These are phyloP conservation scores for Deakozyma indianensis DNA, from an alignment of 805 yeast species.

Conservation along the genomic window DNA sequence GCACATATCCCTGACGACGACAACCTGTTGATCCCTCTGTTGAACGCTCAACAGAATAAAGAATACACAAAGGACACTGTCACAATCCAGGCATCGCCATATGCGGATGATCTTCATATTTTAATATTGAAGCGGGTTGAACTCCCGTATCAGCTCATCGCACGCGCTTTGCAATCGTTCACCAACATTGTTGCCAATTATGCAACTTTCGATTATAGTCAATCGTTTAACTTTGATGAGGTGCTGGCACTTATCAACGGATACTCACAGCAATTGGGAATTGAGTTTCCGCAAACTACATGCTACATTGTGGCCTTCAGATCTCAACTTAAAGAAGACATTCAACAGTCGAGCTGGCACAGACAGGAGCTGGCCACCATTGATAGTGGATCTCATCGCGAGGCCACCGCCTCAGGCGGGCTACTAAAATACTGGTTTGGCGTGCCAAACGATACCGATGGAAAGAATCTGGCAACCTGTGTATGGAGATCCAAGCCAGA, in stretches of 20 bases:
- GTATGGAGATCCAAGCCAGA: slow-evolving; percentile 22
- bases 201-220: slow-evolving; percentile 16
- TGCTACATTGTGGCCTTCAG: slow-evolving; percentile 25
- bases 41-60: background rate
- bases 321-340: slow-evolving; percentile 19
- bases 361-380: slow-evolving; percentile 18
- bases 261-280: background rate
- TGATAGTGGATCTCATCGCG: slow-evolving; percentile 23
- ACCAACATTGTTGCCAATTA: slow-evolving; percentile 11
- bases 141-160: slow-evolving; percentile 15
- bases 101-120: slow-evolving; percentile 17
- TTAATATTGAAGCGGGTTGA: slow-evolving; percentile 16
- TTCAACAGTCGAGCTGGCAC: slow-evolving; percentile 15
- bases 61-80: background rate
- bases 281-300: slow-evolving; percentile 7
- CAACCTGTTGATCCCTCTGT: background rate
- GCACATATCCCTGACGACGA: slow-evolving; percentile 1
- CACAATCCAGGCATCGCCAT: slow-evolving; percentile 21
- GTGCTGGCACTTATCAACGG: slow-evolving; percentile 12
- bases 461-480: slow-evolving; percentile 27
- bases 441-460: slow-evolving; percentile 20
- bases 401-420: slow-evolving; percentile 26
- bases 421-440: slow-evolving; percentile 29
- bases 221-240: slow-evolving; percentile 19
- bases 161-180: slow-evolving; percentile 22